Conservation (phyloP, 805 yeast genomes). For the Middelhovenomyces tepae region DNA sequence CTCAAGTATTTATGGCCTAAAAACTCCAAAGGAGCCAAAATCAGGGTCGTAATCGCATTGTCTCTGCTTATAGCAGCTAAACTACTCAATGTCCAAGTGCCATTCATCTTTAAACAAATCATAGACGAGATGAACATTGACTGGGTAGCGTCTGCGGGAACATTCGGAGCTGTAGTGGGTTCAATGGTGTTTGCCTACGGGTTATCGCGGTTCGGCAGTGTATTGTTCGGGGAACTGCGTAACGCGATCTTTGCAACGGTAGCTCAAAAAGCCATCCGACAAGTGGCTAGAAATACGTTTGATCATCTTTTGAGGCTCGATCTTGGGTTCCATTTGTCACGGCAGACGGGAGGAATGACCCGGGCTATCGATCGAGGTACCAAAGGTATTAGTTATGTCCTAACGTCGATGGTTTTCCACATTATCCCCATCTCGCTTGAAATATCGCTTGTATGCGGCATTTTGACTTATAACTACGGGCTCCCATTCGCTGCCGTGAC, state of each 20-base stretch:
- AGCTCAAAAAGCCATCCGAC: constrained; percentile 86
- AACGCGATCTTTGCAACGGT: constrained; percentile 95
- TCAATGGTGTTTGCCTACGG: constrained; percentile 78
- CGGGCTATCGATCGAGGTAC: constrained; percentile 97
- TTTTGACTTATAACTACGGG: constrained; percentile 89
- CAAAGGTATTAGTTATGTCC: constrained; percentile 88
- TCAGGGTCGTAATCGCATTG: constrained; percentile 70
- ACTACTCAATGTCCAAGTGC: constrained; percentile 87
- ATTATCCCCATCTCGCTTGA: constrained; percentile 89
- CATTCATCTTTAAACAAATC: constrained; percentile 82
- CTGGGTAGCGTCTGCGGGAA: constrained; percentile 62
- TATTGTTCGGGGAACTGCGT: constrained; percentile 85
- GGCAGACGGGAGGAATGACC: constrained; percentile 94
- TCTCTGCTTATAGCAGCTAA: constrained; percentile 70
- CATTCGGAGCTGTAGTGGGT: constrained; percentile 57
- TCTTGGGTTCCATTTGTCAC: constrained; percentile 76
- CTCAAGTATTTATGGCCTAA: constrained; percentile 31
- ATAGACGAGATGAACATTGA: constrained; percentile 91
- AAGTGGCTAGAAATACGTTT: constrained; percentile 84
- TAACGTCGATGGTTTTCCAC: constrained; percentile 96
- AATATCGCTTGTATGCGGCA: constrained; percentile 86
- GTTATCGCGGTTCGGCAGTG: constrained; percentile 88
- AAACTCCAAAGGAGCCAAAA: constrained; percentile 33
- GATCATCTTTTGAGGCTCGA: constrained; percentile 76
- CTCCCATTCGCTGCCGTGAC: constrained; percentile 83